A percentile compares a stretch with the other conserved stretches of the same genome.
These are phyloP conservation scores for Epichloe elymi DNA, from an alignment of 2,329 filamentous ascomycete species.

Conservation along the genomic window DNA sequence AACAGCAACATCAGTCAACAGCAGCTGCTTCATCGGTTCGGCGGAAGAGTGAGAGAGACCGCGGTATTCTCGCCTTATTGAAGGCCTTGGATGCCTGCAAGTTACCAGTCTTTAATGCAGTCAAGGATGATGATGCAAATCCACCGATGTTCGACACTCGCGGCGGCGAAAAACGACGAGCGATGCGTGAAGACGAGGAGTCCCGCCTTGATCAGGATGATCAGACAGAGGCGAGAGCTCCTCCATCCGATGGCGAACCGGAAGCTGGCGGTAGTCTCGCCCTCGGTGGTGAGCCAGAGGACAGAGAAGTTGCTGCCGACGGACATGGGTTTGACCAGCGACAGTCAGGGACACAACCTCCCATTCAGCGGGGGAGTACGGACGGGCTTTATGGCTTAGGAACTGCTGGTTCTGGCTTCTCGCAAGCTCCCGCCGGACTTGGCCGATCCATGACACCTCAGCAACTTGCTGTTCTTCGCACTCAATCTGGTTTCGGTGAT, in stretches of 20 bases:
- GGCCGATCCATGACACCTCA: conserved; percentile 69
- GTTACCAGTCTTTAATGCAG: conserved; percentile 13
- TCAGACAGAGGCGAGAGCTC: conserved; percentile 28
- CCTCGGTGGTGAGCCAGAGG: conserved; percentile 84
- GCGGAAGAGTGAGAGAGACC: conserved; percentile 9
- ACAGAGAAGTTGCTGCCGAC: conserved; percentile 46
- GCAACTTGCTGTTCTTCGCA: conserved; percentile 54
- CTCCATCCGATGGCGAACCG: conserved; percentile 53
- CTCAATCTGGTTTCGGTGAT: conserved; percentile 45
- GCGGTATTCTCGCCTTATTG: conserved; percentile 22
- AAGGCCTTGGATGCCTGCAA: conserved; percentile 24
- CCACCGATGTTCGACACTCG: conserved; percentile 73
- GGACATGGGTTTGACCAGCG: conserved; percentile 41
- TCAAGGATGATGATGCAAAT: conserved; percentile 13
- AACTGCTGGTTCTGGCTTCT: conserved; percentile 33
- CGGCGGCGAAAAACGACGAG: conserved; percentile 69
- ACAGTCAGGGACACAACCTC: conserved; percentile 59
- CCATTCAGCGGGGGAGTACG: conserved; percentile 53
- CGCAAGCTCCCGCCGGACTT: conserved; percentile 33
- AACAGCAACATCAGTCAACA: conserved; percentile 7
- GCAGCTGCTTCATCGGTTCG: not conserved
- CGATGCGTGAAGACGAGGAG: conserved; percentile 61
- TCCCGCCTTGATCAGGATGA: conserved; percentile 38
- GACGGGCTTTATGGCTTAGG: conserved; percentile 43
- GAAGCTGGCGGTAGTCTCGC: conserved; percentile 77